A percentile compares a stretch with the other conserved stretches of the same genome.
These are phyloP conservation scores for Botryosphaeria dothidea DNA, from an alignment of 2,329 filamentous ascomycete species.

Conservation along the genomic window DNA sequence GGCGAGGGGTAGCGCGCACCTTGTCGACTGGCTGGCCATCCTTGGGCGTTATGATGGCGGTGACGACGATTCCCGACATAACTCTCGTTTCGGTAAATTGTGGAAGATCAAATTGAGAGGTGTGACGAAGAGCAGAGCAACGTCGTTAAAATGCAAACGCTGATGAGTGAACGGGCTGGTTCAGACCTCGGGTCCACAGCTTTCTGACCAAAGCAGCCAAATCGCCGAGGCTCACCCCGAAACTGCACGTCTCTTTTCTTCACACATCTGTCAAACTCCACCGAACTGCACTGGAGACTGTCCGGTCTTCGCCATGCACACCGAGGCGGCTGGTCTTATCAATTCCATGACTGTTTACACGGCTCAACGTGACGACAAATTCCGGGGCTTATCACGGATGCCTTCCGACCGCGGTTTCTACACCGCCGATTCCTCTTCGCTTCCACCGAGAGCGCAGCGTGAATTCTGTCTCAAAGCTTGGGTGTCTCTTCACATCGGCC, in stretches of 20 bases:
- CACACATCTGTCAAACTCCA: not conserved
- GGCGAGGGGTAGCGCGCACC: constrained; percentile 23
- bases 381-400: not conserved
- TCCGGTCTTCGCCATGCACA: not conserved
- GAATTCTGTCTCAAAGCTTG: not conserved
- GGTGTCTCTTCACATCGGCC: not conserved
- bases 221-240: not conserved
- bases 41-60: constrained; percentile 34
- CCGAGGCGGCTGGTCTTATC: not conserved
- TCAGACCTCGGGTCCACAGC: not conserved
- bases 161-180: not conserved
- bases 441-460: not conserved
- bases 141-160: not conserved
- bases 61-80: constrained; percentile 26
- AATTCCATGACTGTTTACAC: too few relatives aligned
- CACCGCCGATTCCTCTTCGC: not conserved
- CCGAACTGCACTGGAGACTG: not conserved
- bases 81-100: constrained; percentile 22
- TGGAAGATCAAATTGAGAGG: not conserved
- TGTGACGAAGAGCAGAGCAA: not conserved
- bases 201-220: not conserved
- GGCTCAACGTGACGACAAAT: too few relatives aligned
- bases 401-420: not conserved
- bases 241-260: not conserved
- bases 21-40: constrained; percentile 32